phyloP scores from a whole-genome alignment of 169 alveolate species.

The Eimeria acervulina region DNA sequence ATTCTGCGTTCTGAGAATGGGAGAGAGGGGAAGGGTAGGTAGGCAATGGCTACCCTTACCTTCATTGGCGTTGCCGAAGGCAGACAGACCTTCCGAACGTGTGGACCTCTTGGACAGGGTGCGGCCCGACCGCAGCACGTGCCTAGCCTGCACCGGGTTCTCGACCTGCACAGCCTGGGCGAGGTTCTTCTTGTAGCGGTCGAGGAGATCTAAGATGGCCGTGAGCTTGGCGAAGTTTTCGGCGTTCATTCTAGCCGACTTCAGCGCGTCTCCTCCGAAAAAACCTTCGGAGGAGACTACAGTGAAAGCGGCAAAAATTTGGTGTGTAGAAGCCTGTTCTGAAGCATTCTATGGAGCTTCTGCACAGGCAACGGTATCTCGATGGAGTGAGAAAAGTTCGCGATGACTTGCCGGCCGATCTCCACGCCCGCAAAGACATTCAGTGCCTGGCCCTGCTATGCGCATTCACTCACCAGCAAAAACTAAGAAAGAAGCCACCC shows the following conservation, averaged over 20 bases:
- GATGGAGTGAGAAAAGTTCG: not conserved
- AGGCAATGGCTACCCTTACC: not conserved
- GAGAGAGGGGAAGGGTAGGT: not conserved
- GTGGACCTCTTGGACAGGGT: conserved; percentile 63
- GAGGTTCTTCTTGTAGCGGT: conserved; percentile 69
- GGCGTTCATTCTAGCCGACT: conserved; percentile 70
- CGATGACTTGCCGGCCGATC: not conserved
- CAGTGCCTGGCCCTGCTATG: not conserved
- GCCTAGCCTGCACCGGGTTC: not conserved
- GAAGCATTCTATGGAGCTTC: conserved; percentile 35
- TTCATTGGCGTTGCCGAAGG: conserved; percentile 15
- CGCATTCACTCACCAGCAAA: not conserved
- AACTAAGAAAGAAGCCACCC: not conserved
- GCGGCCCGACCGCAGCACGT: not conserved
- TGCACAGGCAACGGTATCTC: not conserved
- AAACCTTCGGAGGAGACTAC: conserved; percentile 1
- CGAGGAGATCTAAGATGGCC: conserved; percentile 75
- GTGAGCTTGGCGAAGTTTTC: conserved; percentile 76
- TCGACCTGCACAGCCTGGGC: conserved; percentile 71
- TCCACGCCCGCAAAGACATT: not conserved
- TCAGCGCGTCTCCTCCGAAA: conserved; percentile 15
- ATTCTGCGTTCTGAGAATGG: not conserved
- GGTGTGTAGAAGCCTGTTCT: conserved; percentile 7
- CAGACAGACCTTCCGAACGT: conserved; percentile 42
- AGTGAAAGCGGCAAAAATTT: not conserved